phyloP scores from a whole-genome alignment of 2,329 filamentous ascomycete species.

The Biscogniauxia sp. region DNA sequence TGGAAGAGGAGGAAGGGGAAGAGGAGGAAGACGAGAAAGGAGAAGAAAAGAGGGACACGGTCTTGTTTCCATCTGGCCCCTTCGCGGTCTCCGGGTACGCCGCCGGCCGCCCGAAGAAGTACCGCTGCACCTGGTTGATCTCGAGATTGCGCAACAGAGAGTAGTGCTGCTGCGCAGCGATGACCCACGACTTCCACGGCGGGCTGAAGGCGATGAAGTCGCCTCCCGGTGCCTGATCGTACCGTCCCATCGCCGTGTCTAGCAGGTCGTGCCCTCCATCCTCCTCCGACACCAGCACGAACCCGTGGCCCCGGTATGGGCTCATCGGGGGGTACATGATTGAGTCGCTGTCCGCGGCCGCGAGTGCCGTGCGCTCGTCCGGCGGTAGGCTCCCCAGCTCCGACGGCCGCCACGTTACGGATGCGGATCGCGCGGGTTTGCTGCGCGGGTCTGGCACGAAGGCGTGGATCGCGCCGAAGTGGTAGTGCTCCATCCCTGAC shows the following conservation, averaged over 20 bases:
- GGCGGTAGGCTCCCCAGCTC: constrained; percentile 23
- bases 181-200: constrained; percentile 47
- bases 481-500: constrained; percentile 53
- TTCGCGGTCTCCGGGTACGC: constrained; percentile 24
- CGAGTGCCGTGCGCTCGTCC: constrained; percentile 14
- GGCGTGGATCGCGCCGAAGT: constrained; percentile 49
- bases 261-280: constrained; percentile 37
- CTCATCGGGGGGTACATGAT: constrained; percentile 32
- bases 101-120: constrained; percentile 42
- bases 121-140: constrained; percentile 40
- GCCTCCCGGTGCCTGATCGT: constrained; percentile 34
- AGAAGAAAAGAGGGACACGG: not conserved
- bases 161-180: constrained; percentile 48
- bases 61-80: constrained; percentile 11
- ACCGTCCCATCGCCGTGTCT: constrained; percentile 48
- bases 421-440: constrained; percentile 22
- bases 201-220: constrained; percentile 39
- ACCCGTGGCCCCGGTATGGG: constrained; percentile 45
- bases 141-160: constrained; percentile 51
- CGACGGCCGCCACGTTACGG: constrained; percentile 40
- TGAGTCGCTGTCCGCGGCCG: constrained; percentile 25
- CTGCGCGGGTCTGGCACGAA: constrained; percentile 48
- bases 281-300: constrained; percentile 45
- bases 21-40: too few species aligned
- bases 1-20: not conserved